Base-by-base conservation (phyloP, 1,284 basidiomycete species). In the Neotropicomus parvogracilis region DNA sequence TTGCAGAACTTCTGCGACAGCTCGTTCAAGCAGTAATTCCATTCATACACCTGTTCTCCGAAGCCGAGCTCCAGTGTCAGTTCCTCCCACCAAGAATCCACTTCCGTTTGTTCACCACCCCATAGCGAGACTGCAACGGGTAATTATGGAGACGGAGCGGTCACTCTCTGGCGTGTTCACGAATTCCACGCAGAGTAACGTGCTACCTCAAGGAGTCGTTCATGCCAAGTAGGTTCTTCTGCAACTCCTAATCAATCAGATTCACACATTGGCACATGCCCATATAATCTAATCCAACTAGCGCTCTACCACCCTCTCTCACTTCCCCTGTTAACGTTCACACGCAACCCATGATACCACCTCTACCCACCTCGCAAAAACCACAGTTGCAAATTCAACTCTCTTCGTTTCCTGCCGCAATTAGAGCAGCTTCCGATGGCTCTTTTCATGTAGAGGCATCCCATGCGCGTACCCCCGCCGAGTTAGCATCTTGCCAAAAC, bases 41-140 rank as follows among this genome's bases (percentile, higher is more conserved):
- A 12, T 66, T 60, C 47, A 36, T 33, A 6, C 50, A 44, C 7
- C 3, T 52, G 29, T 67, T 65, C 41, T 1, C 28, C 2, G 63
- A 66, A 38, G 14, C 3, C 12, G 56, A 59, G 24, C 54, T 68
- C 10, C 57, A 57, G 33, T 47, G 63, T 68, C 26, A 32, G 52
- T 49, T 10, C 21, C 33, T 42, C 40, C 13, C 3, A 11, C 13
- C 3, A 4, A 3, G n/a, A 14, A 5, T 38, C 12, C 3, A 7
- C 28, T 6, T 20, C 11, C 34, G 5, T 32, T 40, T 50, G 27
- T 48, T 42, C 38, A 44, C 11, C 12, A 9, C 7, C 46, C 26
- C 17, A n/a, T 34, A 63, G 61, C 45, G 17, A 65, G 52, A 44
- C 29, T 63, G 9, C 49, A 57, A 35, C 56, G 49, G 13, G 38